Evolutionary conservation across 2,329 filamentous ascomycete species (phyloP).

Genomic region (Monilinia laxa): DNA sequence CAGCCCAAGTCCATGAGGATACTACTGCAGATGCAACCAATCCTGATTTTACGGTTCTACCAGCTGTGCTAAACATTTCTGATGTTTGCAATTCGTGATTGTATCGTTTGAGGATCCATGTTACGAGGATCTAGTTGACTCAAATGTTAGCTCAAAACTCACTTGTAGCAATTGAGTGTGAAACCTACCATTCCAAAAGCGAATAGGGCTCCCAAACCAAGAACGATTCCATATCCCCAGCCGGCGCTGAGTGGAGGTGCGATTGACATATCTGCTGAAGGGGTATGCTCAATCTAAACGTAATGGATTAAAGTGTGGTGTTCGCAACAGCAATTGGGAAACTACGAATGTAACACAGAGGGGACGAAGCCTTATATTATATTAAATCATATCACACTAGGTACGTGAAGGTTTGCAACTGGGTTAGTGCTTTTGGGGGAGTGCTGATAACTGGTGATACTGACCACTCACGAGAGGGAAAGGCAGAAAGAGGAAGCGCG

Average conservation of each 20-base stretch:
- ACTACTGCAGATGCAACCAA: conserved; percentile 88
- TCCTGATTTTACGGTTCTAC: conserved; percentile 83
- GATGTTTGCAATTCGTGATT: conserved; percentile 82
- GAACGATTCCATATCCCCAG: conserved; percentile 63
- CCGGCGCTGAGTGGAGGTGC: conserved; percentile 41
- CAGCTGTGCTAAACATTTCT: conserved; percentile 89
- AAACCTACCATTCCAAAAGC: conserved; percentile 59
- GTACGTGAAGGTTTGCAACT: conserved; percentile 5
- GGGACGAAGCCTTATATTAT: conserved; percentile 8
- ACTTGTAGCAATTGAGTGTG: background rate
- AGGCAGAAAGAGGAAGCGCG: background rate
- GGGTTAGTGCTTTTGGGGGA: background rate
- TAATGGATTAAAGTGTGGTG: background rate
- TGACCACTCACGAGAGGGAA: conserved; percentile 1
- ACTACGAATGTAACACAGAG: conserved; percentile 4
- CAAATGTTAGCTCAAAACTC: background rate
- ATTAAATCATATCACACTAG: conserved; percentile 11
- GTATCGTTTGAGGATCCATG: conserved; percentile 49
- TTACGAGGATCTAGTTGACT: conserved; percentile 39
- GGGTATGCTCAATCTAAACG: background rate
- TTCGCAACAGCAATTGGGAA: background rate
- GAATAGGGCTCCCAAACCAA: conserved; percentile 60
- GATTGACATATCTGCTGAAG: conserved; percentile 36
- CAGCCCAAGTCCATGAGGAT: conserved; percentile 91
- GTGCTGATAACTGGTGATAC: conserved; percentile 12